Evolutionary conservation across 2,329 filamentous ascomycete genomes (phyloP), one percentile per base, ranked within the genome.

Genomic region (Macroventuria anomochaeta): DNA sequence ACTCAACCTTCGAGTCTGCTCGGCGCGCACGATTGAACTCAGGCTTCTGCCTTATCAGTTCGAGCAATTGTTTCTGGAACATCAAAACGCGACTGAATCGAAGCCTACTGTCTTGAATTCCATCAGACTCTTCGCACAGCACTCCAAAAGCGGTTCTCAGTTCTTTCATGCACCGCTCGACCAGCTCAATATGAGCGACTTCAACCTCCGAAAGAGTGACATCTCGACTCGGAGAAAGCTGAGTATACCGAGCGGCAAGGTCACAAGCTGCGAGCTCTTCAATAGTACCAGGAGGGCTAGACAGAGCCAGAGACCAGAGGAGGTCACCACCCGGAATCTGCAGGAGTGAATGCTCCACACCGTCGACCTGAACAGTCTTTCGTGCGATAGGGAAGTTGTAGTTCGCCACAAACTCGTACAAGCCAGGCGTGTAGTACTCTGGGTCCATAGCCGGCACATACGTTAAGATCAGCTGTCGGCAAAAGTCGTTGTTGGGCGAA

Each of bases 291-390:
- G 83, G 79, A 5, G 86, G 85, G 1, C 89, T 86, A 13, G 84
- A 87, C 46, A 96, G 77, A 28, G 93, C 85, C 63, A 96, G 85
- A 20, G 86, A 85, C 93, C 93, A 96, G n/a, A 96, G 78, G 52
- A 92, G 83, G 62, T 95, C 89, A 58, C 80, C 78, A 6, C 80
- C 80, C 3, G 80, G 83, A 56, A 79, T 82, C 60, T 82, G 77
- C 23, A 84, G 69, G 10, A 79, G 75, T 13, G 44, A 55, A 8
- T 59, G 59, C 3, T 66, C 62, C 33, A 60, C 61, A 15, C 63
- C 53, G 6, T 61, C 53, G 1, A 63, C 63, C 11, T 46, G 34
- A 5, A 69, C 33, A 7, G 43, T 47, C 21, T 57, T 50, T 20
- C 64, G 52, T 2, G 55, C 61, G 2, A 60, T 57, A 7, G 65